phyloP scores from a whole-genome alignment of 169 alveolate species.

The Perkinsus marinus region DNA sequence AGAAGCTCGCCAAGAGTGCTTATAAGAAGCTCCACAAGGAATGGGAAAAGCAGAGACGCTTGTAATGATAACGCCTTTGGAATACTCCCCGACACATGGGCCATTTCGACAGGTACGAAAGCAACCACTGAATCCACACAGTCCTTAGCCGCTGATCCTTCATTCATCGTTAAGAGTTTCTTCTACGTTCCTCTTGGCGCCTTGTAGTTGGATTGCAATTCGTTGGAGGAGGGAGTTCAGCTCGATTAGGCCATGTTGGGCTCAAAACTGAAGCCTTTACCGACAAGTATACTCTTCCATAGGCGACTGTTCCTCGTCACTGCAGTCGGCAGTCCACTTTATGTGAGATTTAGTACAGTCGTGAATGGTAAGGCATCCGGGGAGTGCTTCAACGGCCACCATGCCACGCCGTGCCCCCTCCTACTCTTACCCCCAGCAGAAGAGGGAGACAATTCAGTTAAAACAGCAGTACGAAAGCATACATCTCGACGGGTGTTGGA shows the following conservation, averaged over 20 bases:
- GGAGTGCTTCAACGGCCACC: too few species aligned
- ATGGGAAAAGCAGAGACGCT: conserved; percentile 15
- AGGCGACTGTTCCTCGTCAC: too few species aligned
- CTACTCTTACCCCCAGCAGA: too few species aligned
- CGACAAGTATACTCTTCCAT: too few species aligned
- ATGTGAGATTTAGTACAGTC: neutral
- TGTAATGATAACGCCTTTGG: neutral
- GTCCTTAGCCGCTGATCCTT: too few species aligned
- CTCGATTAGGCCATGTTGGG: neutral
- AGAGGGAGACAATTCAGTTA: too few species aligned
- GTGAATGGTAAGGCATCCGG: neutral
- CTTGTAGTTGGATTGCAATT: neutral
- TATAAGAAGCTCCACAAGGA: conserved; percentile 15
- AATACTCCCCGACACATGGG: neutral
- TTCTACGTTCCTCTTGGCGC: neutral
- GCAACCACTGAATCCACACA: neutral
- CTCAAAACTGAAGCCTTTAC: neutral
- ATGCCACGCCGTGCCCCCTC: too few species aligned
- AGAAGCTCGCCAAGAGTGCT: conserved; percentile 5
- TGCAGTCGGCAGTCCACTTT: too few species aligned
- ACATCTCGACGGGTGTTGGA: too few species aligned
- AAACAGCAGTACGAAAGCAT: too few species aligned
- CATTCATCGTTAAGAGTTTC: neutral
- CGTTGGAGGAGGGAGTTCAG: neutral
- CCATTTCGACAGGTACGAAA: neutral